phyloP scores from a whole-genome alignment of 129 eudicot species.

The Gnaphalium uliginosum region DNA sequence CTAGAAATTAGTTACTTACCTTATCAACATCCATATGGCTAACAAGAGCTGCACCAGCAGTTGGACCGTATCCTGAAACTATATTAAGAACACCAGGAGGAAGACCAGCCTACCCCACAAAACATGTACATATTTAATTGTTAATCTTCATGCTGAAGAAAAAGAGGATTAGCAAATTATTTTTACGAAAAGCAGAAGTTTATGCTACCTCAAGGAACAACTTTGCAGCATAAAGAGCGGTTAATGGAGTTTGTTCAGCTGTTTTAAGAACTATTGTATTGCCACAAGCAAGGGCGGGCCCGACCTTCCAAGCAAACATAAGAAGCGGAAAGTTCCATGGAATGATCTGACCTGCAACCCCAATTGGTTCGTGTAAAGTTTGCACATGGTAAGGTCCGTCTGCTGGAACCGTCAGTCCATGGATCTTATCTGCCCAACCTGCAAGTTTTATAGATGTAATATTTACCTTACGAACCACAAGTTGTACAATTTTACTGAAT shows the following conservation, averaged over 20 bases:
- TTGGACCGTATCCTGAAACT: conserved; percentile 61
- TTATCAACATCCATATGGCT: conserved; percentile 69
- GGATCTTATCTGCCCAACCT: conserved; percentile 81
- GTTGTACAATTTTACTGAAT: background rate
- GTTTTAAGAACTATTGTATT: conserved; percentile 54
- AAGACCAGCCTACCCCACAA: conserved; percentile 55
- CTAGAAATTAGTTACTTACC: conserved; percentile 22
- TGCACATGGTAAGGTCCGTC: conserved; percentile 64
- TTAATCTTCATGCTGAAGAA: background rate
- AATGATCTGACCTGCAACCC: conserved; percentile 62
- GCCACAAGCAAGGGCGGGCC: conserved; percentile 59
- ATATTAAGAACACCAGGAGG: conserved; percentile 65
- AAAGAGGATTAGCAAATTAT: background rate
- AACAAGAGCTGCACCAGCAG: conserved; percentile 74
- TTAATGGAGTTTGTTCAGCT: conserved; percentile 65
- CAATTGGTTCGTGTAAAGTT: conserved; percentile 59
- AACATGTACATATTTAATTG: conserved; percentile 1
- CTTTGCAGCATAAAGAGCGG: conserved; percentile 53
- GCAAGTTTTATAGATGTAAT: conserved; percentile 1
- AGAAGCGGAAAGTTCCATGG: conserved; percentile 72
- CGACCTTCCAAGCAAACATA: conserved; percentile 77
- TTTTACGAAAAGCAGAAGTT: background rate
- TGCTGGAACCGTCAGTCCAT: conserved; percentile 64
- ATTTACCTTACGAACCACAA: background rate
- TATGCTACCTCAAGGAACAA: conserved; percentile 48